Evolutionary conservation across 116 monocot genomes (phyloP).

Genomic region (Trichopus zeylanicus): DNA sequence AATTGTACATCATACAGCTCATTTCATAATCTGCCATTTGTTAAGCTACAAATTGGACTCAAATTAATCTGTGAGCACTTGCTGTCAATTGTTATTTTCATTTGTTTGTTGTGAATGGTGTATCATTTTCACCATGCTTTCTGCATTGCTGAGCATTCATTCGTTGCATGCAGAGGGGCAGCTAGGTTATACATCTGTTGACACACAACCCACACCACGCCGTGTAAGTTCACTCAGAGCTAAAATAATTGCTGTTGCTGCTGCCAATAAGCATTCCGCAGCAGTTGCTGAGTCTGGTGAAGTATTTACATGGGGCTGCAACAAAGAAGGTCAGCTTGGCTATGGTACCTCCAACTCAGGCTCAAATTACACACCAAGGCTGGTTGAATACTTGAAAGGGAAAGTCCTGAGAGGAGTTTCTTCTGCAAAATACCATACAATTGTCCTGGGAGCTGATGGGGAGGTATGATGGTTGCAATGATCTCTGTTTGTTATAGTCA

Average conservation of each 20-base stretch:
- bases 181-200: slow-evolving; percentile 95
- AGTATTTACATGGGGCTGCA: slow-evolving; percentile 98
- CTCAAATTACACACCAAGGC: slow-evolving; percentile 81
- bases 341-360: slow-evolving; percentile 99
- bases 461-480: slow-evolving; percentile 44
- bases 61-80: too few relatives aligned
- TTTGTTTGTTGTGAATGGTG: too few relatives aligned
- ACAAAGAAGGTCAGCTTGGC: slow-evolving; percentile 98
- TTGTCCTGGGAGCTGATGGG: slow-evolving; percentile 75
- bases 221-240: slow-evolving; percentile 72
- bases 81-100: too few relatives aligned
- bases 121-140: background rate
- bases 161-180: slow-evolving; percentile 70
- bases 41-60: too few relatives aligned
- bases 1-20: background rate
- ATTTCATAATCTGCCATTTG: background rate
- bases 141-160: background rate
- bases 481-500: background rate
- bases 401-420: slow-evolving; percentile 69
- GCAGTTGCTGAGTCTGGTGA: slow-evolving; percentile 92
- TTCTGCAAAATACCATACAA: slow-evolving; percentile 88
- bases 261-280: slow-evolving; percentile 93
- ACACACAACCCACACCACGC: slow-evolving; percentile 91
- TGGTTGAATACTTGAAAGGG: slow-evolving; percentile 97
- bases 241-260: slow-evolving; percentile 79